Evolutionary conservation across 495 filamentous ascomycete species (phyloP).

Genomic region (Physcia stellaris): DNA sequence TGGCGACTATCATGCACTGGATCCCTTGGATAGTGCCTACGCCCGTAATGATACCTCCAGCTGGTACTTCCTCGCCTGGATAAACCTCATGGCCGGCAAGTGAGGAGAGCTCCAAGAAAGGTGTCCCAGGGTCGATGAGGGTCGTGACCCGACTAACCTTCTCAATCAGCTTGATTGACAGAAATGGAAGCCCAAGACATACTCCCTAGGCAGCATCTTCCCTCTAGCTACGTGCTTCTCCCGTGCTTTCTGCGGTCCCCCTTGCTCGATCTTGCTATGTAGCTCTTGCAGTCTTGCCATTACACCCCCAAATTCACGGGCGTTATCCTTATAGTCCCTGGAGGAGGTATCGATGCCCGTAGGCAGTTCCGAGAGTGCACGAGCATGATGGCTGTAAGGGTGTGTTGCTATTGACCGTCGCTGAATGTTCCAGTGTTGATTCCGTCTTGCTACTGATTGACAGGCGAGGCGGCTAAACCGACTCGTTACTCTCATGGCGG

Average conservation of each 20-base stretch:
- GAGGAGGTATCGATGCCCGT: conserved; percentile 65
- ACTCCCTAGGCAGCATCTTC: conserved; percentile 90
- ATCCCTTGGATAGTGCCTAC: conserved; percentile 85
- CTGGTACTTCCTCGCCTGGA: conserved; percentile 68
- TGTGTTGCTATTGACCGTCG: conserved; percentile 37
- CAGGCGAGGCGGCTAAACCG: too few species aligned
- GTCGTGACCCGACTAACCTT: conserved; percentile 54
- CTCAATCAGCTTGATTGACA: not conserved
- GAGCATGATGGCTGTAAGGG: conserved; percentile 52
- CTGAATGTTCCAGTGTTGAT: too few species aligned
- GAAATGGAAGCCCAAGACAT: conserved; percentile 6
- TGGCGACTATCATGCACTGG: conserved; percentile 86
- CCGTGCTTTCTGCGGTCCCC: conserved; percentile 69
- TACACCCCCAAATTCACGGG: conserved; percentile 59
- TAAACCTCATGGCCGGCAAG: conserved; percentile 83
- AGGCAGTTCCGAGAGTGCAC: conserved; percentile 63
- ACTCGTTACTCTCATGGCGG: too few species aligned
- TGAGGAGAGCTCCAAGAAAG: conserved; percentile 82
- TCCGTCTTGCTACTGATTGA: too few species aligned
- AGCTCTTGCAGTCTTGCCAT: conserved; percentile 50
- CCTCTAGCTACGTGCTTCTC: conserved; percentile 79
- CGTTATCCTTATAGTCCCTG: conserved; percentile 71
- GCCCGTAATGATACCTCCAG: conserved; percentile 86
- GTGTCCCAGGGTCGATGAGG: conserved; percentile 75
- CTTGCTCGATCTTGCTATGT: conserved; percentile 55